Conservation (phyloP, 2,329 filamentous ascomycete species). For the Westerdykella aurantiaca region DNA sequence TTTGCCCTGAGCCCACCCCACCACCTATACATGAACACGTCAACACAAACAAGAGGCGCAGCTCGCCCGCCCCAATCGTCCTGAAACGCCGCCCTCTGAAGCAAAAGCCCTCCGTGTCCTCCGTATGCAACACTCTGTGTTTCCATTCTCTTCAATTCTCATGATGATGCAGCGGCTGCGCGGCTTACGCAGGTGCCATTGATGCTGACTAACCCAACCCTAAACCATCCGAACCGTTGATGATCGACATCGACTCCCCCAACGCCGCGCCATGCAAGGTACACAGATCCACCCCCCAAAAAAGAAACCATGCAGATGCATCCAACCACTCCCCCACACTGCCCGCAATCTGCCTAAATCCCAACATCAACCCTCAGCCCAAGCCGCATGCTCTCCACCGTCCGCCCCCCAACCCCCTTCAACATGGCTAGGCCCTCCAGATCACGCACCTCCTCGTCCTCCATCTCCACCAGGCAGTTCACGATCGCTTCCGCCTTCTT, state of each 20-base stretch:
- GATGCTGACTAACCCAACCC: too few species aligned
- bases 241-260: not conserved
- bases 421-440: slow-evolving; percentile 42
- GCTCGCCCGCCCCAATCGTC: too few species aligned
- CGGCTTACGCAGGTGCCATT: too few species aligned
- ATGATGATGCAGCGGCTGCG: too few species aligned
- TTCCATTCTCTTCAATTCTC: too few species aligned
- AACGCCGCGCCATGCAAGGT: slow-evolving; percentile 1
- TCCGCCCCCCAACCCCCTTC: slow-evolving; percentile 46
- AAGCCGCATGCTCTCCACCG: slow-evolving; percentile 47
- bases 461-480: slow-evolving; percentile 44
- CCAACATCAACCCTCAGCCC: slow-evolving; percentile 29
- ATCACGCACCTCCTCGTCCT: slow-evolving; percentile 38
- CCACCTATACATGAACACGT: too few species aligned
- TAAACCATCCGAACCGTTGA: too few species aligned
- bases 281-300: not conserved
- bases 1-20: too few species aligned
- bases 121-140: too few species aligned
- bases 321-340: not conserved
- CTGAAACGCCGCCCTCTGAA: too few species aligned
- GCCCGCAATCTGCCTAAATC: slow-evolving; percentile 13
- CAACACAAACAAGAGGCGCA: too few species aligned
- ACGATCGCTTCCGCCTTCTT: slow-evolving; percentile 61
- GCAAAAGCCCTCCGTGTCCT: too few species aligned
- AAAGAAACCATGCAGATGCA: not conserved